phyloP scores from a whole-genome alignment of 2,329 filamentous ascomycete species.

The Hymenoscyphus albidus region DNA sequence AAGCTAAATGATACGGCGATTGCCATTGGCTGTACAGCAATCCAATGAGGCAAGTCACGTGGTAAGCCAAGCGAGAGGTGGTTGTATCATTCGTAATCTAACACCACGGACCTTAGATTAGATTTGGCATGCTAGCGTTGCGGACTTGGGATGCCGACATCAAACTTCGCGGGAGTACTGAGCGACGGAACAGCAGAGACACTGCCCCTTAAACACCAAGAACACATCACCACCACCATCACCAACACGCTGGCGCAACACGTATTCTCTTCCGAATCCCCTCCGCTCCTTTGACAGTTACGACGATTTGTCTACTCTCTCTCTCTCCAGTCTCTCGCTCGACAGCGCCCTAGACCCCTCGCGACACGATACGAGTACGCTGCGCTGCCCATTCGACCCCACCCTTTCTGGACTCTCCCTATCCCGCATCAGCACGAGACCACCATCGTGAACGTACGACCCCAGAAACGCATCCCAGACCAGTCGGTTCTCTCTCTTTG shows the following conservation, averaged over 20 bases:
- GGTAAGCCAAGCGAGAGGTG: too few species aligned
- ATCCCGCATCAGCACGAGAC: slow-evolving; percentile 13
- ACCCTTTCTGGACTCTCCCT: slow-evolving; percentile 3
- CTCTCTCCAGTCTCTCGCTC: background rate
- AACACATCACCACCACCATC: slow-evolving; percentile 1
- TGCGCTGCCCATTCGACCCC: slow-evolving; percentile 3
- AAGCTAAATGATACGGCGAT: too few species aligned
- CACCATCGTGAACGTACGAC: background rate
- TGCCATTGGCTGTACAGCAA: too few species aligned
- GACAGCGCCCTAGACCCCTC: background rate
- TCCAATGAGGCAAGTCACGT: too few species aligned
- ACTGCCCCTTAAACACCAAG: slow-evolving; percentile 2
- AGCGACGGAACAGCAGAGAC: slow-evolving; percentile 2
- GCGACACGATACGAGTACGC: background rate
- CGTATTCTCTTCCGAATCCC: background rate
- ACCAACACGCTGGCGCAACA: background rate
- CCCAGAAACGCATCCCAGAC: background rate
- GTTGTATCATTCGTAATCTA: too few species aligned
- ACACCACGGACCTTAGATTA: too few species aligned
- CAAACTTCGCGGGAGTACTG: background rate
- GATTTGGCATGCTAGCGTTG: too few species aligned
- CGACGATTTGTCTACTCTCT: background rate
- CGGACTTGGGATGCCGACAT: too few species aligned
- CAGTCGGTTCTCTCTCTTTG: background rate
- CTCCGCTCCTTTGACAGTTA: background rate